Evolutionary conservation across 2,329 filamentous ascomycete genomes (phyloP), one percentile per base, ranked within the genome.

Genomic region (Trichoderma semiorbis): DNA sequence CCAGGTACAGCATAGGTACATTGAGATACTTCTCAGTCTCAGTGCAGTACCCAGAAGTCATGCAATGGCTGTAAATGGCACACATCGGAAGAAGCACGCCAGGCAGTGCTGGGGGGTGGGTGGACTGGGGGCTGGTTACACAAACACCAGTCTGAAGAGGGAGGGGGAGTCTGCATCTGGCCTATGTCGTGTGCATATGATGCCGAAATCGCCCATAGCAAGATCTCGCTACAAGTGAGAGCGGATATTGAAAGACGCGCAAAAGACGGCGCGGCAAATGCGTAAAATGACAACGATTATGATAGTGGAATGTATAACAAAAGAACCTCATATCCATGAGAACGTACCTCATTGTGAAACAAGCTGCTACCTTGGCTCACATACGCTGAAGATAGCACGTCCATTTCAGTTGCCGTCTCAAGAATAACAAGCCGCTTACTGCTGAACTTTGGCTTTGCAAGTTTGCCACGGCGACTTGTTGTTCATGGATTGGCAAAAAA

Each of bases 71-170:
- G 73, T 34, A 55, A 21, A 36, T 70, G 62, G 69, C 50, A 61
- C 73, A 71, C 73, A 71, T 76, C 75, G 76, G 75, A 76, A 76
- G 70, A 67, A 75, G 72, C 66, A 76, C 74, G 76, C 75, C 75
- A 77, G 72, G 73, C 74, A 76, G 71, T 53, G 69, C 72, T 57
- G 61, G 68, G 71, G 70, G 53, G 28, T 36, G 43, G 63, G 65
- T 36, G 28, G 63, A 55, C 43, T 71, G 75, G 73, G 74, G 74
- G 69, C 39, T 39, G 74, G 74, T 76, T 75, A 74, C 74, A 75
- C 75, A 67, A 67, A 58, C 55, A 34, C 28, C 71, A 72, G 69
- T 55, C 70, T 57, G 57, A 69, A 70, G 34, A 65, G 73, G 71
- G 71, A 71, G 65, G 62, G 71, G 71, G 73, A 53, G 62, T 66